Percentiles rank a stretch among this genome's conserved stretches.
These are phyloP conservation scores for Phoma sp. DNA, from an alignment of 2,329 filamentous ascomycete species.

Conservation along the genomic window DNA sequence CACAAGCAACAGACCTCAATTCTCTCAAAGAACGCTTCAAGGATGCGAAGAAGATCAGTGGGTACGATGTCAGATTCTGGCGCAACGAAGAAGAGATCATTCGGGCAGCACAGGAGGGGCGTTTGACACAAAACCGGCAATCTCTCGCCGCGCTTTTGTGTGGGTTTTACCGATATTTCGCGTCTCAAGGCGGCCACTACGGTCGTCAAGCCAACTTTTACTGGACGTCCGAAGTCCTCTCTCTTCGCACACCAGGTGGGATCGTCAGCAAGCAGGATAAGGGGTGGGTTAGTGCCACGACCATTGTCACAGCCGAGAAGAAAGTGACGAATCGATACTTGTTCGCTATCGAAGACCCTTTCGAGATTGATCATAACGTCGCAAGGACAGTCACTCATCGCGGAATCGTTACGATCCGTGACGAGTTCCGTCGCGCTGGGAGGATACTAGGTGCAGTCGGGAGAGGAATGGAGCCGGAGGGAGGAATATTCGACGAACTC, in stretches of 20 bases:
- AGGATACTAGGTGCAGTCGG: slow-evolving; percentile 57
- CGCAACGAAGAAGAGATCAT: slow-evolving; percentile 73
- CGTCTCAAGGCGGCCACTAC: slow-evolving; percentile 52
- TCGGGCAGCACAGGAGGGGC: slow-evolving; percentile 61
- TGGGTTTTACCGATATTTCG: slow-evolving; percentile 89
- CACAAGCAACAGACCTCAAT: slow-evolving; percentile 18
- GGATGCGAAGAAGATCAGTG: slow-evolving; percentile 60
- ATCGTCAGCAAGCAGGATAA: slow-evolving; percentile 76
- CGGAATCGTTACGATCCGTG: slow-evolving; percentile 79
- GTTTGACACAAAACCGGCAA: slow-evolving; percentile 72
- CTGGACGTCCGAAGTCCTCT: slow-evolving; percentile 81
- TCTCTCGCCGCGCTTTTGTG: slow-evolving; percentile 73
- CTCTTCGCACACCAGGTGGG: slow-evolving; percentile 73
- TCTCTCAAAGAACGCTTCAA: slow-evolving; percentile 47
- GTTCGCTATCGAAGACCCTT: slow-evolving; percentile 90
- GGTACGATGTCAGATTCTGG: slow-evolving; percentile 78
- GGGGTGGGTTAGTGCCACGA: slow-evolving; percentile 85
- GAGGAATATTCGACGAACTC: slow-evolving; percentile 45
- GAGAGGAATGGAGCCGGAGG: slow-evolving; percentile 33
- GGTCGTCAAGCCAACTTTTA: slow-evolving; percentile 66
- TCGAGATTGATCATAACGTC: slow-evolving; percentile 87
- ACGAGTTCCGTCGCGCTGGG: slow-evolving; percentile 84
- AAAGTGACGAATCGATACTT: slow-evolving; percentile 81
- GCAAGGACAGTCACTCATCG: slow-evolving; percentile 83
- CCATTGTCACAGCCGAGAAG: slow-evolving; percentile 65